Conservation (phyloP, 352 stramenopile species). For the Phytophthora pseudosyringae region DNA sequence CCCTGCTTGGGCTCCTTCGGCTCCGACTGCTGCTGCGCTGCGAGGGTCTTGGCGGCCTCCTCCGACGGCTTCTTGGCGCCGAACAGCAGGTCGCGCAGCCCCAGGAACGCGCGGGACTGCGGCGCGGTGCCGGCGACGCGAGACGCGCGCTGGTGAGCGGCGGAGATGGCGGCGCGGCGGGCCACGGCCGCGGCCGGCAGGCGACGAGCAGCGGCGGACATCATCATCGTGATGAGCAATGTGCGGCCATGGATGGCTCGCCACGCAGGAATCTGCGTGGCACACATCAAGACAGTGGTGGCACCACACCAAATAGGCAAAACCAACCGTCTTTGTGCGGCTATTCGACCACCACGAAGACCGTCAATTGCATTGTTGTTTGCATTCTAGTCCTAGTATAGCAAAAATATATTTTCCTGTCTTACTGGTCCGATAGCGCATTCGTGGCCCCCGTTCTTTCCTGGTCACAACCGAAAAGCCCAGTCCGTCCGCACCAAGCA, state of each 20-base stretch:
- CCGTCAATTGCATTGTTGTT: no score
- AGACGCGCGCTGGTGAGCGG: slow-evolving; percentile 4
- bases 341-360: slow-evolving; percentile 12
- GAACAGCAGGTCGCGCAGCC: slow-evolving; percentile 71
- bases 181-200: slow-evolving; percentile 23
- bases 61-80: slow-evolving; percentile 49
- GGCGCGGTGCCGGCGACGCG: slow-evolving; percentile 3
- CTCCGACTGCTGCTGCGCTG: slow-evolving; percentile 1
- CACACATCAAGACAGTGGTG: not conserved
- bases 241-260: slow-evolving; percentile 15
- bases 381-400: no score
- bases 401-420: no score
- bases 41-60: slow-evolving; percentile 14
- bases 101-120: slow-evolving; percentile 66
- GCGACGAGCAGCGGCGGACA: slow-evolving; percentile 35
- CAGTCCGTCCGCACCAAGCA: slow-evolving; percentile 29
- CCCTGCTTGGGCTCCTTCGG: slow-evolving; percentile 10
- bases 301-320: slow-evolving; percentile 1
- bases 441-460: not conserved
- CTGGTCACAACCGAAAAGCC: slow-evolving; percentile 34
- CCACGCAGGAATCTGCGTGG: not conserved
- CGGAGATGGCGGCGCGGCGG: slow-evolving; percentile 15
- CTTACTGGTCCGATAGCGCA: slow-evolving; percentile 18
- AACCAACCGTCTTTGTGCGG: slow-evolving; percentile 17
- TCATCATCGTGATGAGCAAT: slow-evolving; percentile 31